phyloP scores from a whole-genome alignment of 139 green algal species.

The Zygnema circumcarinatum region DNA sequence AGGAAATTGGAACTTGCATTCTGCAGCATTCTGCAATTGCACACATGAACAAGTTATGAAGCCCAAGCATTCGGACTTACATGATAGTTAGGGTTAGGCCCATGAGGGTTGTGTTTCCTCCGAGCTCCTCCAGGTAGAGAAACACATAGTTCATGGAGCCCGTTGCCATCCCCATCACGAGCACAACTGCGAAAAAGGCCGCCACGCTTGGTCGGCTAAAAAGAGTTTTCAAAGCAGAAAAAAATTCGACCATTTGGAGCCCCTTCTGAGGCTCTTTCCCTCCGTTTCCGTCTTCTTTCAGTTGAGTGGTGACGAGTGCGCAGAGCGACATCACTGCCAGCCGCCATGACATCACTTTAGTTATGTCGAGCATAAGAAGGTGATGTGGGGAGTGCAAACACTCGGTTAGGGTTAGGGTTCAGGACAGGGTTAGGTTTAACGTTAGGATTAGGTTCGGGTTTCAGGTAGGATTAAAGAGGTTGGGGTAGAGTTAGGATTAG shows the following conservation, averaged over 20 bases:
- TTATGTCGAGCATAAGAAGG: neutral
- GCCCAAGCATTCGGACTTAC: too few species aligned
- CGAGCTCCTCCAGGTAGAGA: conserved; percentile 37
- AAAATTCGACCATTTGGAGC: neutral
- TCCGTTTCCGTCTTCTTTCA: neutral
- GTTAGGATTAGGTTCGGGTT: too few species aligned
- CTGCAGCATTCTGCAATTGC: too few species aligned
- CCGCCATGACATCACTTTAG: neutral
- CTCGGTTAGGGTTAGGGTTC: too few species aligned
- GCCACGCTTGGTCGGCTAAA: conserved; percentile 4
- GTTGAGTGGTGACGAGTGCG: neutral
- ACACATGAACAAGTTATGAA: too few species aligned
- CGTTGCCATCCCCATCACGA: conserved; percentile 26
- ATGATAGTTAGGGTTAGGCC: conserved; percentile 36
- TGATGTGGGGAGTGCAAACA: too few species aligned
- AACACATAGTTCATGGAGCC: conserved; percentile 42
- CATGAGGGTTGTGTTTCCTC: conserved; percentile 21
- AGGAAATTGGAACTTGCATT: too few species aligned
- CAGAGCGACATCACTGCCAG: neutral
- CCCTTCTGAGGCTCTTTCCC: neutral
- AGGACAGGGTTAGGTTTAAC: too few species aligned
- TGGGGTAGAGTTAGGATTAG: too few species aligned
- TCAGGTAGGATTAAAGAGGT: too few species aligned
- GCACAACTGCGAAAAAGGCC: conserved; percentile 8
- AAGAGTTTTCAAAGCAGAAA: neutral